Percentiles rank a stretch among this genome's conserved stretches.
Evolutionary conservation across 2,329 filamentous ascomycete species (phyloP).

Genomic region (Fusarium heterosporum): DNA sequence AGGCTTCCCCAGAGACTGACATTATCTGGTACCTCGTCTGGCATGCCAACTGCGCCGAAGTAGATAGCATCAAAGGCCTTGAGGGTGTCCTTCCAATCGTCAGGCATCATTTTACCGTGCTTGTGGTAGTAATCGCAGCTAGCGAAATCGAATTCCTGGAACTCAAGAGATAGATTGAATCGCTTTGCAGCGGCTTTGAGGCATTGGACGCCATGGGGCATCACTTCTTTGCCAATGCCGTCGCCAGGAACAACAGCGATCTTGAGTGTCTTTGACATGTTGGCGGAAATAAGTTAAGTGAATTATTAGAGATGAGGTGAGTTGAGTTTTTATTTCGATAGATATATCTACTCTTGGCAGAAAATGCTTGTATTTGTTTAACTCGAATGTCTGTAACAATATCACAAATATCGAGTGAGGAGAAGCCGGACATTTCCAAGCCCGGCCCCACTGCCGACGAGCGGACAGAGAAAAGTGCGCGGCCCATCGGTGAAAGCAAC

Average conservation of each 20-base stretch:
- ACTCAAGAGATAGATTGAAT: slow-evolving; percentile 66
- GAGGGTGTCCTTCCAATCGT: slow-evolving; percentile 63
- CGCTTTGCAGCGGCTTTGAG: slow-evolving; percentile 63
- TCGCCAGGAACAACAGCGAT: slow-evolving; percentile 77
- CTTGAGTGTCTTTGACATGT: slow-evolving; percentile 52
- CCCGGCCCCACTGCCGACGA: not conserved
- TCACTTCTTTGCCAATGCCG: slow-evolving; percentile 76
- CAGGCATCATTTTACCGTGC: slow-evolving; percentile 58
- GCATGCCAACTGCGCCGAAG: slow-evolving; percentile 74
- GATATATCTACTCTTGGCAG: not conserved
- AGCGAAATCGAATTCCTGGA: slow-evolving; percentile 73
- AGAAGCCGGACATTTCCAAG: not conserved
- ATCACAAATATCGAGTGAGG: not conserved
- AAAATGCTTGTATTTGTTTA: not conserved
- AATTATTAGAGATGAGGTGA: not conserved
- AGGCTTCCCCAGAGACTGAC: slow-evolving; percentile 75
- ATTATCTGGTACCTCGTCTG: slow-evolving; percentile 69
- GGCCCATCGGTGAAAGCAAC: rapidly evolving
- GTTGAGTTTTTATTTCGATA: not conserved
- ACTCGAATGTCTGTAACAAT: not conserved
- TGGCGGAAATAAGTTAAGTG: too few species aligned
- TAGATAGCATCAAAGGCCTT: slow-evolving; percentile 73
- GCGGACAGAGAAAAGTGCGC: slow-evolving; percentile 32
- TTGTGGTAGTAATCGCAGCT: slow-evolving; percentile 69
- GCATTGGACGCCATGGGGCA: slow-evolving; percentile 70